Percentiles rank a stretch among this genome's conserved stretches.
Conservation (phyloP, 2,329 filamentous ascomycete species). For the Paracoccidioides lutzii region DNA sequence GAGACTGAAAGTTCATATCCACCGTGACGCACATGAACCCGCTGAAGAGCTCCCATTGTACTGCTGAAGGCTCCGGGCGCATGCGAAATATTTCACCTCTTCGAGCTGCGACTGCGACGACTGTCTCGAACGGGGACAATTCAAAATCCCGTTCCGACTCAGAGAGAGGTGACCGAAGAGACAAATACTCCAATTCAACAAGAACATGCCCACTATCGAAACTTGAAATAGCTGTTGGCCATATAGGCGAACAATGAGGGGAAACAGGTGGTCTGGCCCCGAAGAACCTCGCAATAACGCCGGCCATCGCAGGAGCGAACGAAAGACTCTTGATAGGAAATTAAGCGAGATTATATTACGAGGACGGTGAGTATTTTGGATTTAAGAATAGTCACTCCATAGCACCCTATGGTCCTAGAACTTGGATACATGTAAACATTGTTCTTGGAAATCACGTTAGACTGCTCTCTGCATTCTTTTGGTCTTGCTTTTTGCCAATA, state of each 20-base stretch:
- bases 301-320: background rate
- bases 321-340: background rate
- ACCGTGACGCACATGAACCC: background rate
- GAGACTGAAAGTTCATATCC: background rate
- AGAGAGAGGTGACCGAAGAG: background rate
- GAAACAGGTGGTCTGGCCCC: background rate
- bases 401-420: too few species aligned
- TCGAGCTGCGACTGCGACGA: background rate
- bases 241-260: background rate
- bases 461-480: background rate
- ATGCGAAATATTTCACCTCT: background rate
- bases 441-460: background rate
- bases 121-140: background rate
- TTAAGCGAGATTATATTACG: background rate
- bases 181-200: background rate
- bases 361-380: conserved; percentile 3
- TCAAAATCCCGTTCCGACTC: background rate
- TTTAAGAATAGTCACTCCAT: background rate
- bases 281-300: background rate
- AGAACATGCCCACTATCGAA: background rate
- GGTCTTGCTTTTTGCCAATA: background rate
- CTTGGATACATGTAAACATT: background rate
- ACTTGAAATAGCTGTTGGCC: conserved; percentile 1
- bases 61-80: background rate
- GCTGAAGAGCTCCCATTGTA: background rate